These are phyloP conservation scores for Globisporangium viniferum DNA, from an alignment of 352 stramenopile species.

Conservation along the genomic window DNA sequence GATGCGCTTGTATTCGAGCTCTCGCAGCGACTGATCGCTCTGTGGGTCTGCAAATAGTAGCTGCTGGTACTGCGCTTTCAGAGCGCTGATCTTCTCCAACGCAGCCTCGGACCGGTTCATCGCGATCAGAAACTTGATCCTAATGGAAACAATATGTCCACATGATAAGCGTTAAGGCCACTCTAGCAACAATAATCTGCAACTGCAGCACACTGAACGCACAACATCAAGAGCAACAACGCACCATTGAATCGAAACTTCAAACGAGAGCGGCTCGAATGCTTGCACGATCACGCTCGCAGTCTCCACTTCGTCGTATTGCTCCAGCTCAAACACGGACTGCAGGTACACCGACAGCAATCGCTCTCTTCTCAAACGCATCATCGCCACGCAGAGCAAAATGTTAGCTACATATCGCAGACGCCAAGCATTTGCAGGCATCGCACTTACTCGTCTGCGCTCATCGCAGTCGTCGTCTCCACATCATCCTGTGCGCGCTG, in stretches of 20 bases:
- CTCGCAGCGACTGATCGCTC: slow-evolving; percentile 2
- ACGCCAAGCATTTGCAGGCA: slow-evolving; percentile 3
- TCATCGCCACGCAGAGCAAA: neutral
- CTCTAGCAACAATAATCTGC: neutral
- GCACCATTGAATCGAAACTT: slow-evolving; percentile 44
- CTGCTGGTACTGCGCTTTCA: slow-evolving; percentile 8
- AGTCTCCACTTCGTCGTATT: slow-evolving; percentile 54
- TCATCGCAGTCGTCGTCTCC: neutral
- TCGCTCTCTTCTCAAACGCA: slow-evolving; percentile 36
- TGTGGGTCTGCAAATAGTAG: neutral
- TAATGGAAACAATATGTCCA: neutral
- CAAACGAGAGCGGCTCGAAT: slow-evolving; percentile 41
- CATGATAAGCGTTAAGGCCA: neutral
- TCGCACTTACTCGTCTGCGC: slow-evolving; percentile 8
- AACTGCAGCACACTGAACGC: neutral
- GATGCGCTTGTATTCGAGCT: slow-evolving; percentile 27
- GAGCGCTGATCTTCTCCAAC: slow-evolving; percentile 26
- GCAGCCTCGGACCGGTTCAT: slow-evolving; percentile 46
- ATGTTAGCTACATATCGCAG: neutral
- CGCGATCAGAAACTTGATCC: slow-evolving; percentile 61
- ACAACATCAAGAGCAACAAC: neutral
- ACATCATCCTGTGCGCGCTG: slow-evolving; percentile 9
- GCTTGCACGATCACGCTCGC: slow-evolving; percentile 32
- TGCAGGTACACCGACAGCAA: slow-evolving; percentile 68
- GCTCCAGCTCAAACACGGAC: slow-evolving; percentile 55